These are phyloP conservation scores for Aphanomyces invadans DNA, from an alignment of 352 stramenopile species.

Conservation along the genomic window DNA sequence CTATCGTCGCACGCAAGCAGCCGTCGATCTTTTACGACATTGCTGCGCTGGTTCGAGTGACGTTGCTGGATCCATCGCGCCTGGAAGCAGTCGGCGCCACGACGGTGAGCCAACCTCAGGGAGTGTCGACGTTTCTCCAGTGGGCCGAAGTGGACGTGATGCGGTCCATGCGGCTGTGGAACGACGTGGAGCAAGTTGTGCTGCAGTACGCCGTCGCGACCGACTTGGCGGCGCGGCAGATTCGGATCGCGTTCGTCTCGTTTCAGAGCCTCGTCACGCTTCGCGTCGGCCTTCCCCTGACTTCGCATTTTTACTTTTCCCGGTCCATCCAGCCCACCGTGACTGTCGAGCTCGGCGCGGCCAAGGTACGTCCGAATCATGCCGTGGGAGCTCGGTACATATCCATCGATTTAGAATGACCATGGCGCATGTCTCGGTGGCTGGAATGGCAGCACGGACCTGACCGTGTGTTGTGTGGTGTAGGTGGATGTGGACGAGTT, in stretches of 20 bases:
- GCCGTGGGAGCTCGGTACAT: neutral
- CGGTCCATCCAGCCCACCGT: neutral
- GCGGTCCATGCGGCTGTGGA: neutral
- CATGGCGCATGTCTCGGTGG: neutral
- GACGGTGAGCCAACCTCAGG: neutral
- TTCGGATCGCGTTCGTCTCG: constrained; percentile 12
- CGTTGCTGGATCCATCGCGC: neutral
- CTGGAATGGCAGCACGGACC: neutral
- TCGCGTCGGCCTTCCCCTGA: neutral
- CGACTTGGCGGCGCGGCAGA: neutral
- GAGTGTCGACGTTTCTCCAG: constrained; percentile 1
- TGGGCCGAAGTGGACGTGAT: neutral
- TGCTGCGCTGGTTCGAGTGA: neutral
- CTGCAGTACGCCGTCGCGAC: neutral
- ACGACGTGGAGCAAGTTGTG: constrained; percentile 1
- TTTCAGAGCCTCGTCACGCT: neutral
- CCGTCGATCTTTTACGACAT: neutral
- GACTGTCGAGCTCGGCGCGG: neutral
- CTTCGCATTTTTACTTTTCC: neutral
- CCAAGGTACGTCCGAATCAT: constrained; percentile 5
- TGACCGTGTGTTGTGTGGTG: neutral
- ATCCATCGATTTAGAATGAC: too few relatives aligned
- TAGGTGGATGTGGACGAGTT: neutral
- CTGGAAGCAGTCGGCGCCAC: neutral
- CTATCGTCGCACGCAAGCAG: too few relatives aligned